These are phyloP conservation scores for Paramecium sexaurelia DNA, from an alignment of 73 alveolate species.

Conservation along the genomic window DNA sequence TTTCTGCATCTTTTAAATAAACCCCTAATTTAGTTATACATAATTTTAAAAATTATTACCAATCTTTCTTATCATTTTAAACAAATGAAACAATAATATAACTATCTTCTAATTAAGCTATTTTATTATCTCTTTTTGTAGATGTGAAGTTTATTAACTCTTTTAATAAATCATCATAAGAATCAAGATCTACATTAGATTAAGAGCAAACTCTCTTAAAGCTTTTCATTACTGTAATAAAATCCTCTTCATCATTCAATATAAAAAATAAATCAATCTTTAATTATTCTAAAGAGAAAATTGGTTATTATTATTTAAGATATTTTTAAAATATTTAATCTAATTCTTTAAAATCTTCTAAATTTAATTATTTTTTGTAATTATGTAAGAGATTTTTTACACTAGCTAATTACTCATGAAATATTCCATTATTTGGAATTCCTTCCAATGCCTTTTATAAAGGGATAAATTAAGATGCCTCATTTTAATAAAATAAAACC, in stretches of 20 bases:
- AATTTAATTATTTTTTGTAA: not conserved
- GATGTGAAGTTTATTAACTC: not conserved
- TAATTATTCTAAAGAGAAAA: slow-evolving; percentile 34
- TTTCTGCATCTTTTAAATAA: slow-evolving; percentile 1
- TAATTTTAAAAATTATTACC: slow-evolving; percentile 7
- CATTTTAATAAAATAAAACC: not conserved
- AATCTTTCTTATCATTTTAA: not conserved
- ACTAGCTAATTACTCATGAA: not conserved
- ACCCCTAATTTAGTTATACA: not conserved
- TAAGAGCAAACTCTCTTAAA: not conserved
- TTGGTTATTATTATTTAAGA: slow-evolving; percentile 2
- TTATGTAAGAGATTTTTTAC: not conserved
- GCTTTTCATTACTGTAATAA: not conserved
- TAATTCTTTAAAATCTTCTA: not conserved
- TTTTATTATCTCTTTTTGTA: not conserved
- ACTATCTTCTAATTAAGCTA: not conserved
- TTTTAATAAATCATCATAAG: not conserved
- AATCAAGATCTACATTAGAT: not conserved
- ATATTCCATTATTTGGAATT: not conserved
- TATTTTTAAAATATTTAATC: not conserved
- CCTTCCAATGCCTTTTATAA: not conserved
- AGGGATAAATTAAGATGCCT: not conserved
- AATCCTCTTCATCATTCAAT: slow-evolving; percentile 9
- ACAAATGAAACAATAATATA: not conserved
- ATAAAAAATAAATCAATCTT: not conserved